Evolutionary conservation across 169 alveolate species (phyloP).

Genomic region (Plasmodium knowlesi): DNA sequence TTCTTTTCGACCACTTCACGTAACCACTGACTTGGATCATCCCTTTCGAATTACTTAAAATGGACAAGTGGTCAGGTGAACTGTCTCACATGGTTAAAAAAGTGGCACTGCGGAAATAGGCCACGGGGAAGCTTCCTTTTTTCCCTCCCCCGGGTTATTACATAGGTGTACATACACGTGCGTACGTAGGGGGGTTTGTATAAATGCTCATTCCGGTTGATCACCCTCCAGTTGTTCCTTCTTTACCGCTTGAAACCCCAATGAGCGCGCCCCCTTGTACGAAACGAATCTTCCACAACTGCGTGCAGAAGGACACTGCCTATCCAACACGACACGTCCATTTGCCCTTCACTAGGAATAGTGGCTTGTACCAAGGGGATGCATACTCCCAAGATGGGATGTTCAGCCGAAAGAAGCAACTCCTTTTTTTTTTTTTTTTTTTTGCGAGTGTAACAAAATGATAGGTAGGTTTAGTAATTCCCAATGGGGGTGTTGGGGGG

Average conservation of each 20-base stretch:
- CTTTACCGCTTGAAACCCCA: background rate
- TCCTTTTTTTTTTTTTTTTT: background rate
- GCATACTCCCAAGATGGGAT: background rate
- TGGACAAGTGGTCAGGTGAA: background rate
- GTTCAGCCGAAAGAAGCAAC: background rate
- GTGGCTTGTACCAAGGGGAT: background rate
- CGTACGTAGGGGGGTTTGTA: background rate
- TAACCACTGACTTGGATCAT: background rate
- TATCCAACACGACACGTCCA: background rate
- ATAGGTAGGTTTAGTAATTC: background rate
- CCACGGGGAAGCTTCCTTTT: background rate
- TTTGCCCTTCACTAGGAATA: background rate
- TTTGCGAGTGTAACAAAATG: background rate
- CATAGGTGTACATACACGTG: background rate
- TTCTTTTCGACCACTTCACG: background rate
- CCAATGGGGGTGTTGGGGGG: background rate
- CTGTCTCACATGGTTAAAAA: background rate
- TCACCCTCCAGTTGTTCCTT: background rate
- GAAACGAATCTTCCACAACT: background rate
- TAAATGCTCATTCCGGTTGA: background rate
- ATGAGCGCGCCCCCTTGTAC: background rate
- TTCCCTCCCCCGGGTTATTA: background rate
- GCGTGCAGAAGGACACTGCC: background rate
- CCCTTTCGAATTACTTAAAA: background rate
- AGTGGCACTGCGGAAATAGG: background rate